These are phyloP conservation scores for Aureobasidium sp. DNA, from an alignment of 2,329 filamentous ascomycete genomes.

Conservation along the genomic window DNA sequence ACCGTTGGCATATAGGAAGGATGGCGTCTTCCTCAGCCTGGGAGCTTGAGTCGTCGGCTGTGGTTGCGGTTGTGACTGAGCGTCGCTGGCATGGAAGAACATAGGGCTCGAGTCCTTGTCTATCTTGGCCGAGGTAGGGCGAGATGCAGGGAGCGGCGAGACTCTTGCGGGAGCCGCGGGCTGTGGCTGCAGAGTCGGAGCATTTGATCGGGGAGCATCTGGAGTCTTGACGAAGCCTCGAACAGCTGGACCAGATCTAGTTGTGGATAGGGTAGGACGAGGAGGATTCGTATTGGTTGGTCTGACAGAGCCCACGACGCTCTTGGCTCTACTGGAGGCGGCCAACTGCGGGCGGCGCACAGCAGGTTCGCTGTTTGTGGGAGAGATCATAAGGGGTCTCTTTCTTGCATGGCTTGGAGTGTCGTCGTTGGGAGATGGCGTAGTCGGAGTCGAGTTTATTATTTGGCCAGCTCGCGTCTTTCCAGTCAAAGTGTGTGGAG, in stretches of 20 bases:
- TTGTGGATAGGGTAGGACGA: background rate
- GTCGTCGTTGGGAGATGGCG: conserved; percentile 41
- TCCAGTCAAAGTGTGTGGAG: conserved; percentile 69
- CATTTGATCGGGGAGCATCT: background rate
- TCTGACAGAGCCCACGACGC: conserved; percentile 22
- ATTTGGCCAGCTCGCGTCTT: conserved; percentile 57
- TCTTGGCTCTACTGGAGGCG: conserved; percentile 30
- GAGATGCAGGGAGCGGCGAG: background rate
- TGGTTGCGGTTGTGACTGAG: conserved; percentile 38
- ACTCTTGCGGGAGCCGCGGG: background rate
- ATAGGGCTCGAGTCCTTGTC: conserved; percentile 1
- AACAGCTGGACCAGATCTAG: background rate
- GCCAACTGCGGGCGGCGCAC: background rate
- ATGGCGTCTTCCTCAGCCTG: conserved; percentile 37
- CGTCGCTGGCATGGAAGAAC: conserved; percentile 91
- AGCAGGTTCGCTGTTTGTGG: conserved; percentile 19
- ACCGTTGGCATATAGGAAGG: conserved; percentile 48
- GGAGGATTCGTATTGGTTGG: background rate
- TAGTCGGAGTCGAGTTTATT: conserved; percentile 36
- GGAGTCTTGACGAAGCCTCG: conserved; percentile 9
- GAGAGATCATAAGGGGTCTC: conserved; percentile 30
- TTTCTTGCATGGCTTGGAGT: conserved; percentile 43
- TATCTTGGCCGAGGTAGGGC: background rate
- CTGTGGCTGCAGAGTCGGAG: background rate
- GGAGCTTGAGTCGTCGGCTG: conserved; percentile 27